A percentile compares a stretch with the other conserved stretches of the same genome.
Conservation (phyloP, 2,329 filamentous ascomycete species). For the Diatrype stigma region DNA sequence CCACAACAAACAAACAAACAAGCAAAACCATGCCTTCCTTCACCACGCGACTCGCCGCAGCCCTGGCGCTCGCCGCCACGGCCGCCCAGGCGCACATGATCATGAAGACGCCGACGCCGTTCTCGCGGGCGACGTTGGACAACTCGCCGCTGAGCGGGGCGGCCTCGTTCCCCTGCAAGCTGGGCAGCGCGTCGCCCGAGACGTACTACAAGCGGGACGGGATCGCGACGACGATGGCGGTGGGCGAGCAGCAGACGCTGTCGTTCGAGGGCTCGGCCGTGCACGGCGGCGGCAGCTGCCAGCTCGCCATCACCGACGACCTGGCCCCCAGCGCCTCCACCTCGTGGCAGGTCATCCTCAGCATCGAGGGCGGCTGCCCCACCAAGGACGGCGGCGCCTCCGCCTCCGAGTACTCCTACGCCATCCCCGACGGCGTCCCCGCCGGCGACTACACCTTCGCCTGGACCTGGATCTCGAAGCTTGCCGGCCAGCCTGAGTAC, state of each 20-base stretch:
- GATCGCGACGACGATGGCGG: slow-evolving; percentile 36
- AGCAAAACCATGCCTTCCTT: neutral
- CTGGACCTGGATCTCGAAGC: slow-evolving; percentile 72
- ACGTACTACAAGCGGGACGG: slow-evolving; percentile 34
- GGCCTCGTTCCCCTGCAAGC: slow-evolving; percentile 65
- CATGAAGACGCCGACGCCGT: slow-evolving; percentile 56
- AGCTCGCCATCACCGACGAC: slow-evolving; percentile 66
- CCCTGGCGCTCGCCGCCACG: slow-evolving; percentile 44
- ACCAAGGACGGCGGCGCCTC: slow-evolving; percentile 32
- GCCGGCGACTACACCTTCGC: slow-evolving; percentile 63
- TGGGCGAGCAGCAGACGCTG: slow-evolving; percentile 42
- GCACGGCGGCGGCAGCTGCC: slow-evolving; percentile 72
- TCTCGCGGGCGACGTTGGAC: slow-evolving; percentile 38
- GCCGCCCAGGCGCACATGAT: slow-evolving; percentile 58
- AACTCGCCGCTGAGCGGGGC: slow-evolving; percentile 52
- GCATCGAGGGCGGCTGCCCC: slow-evolving; percentile 66
- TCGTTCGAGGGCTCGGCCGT: slow-evolving; percentile 57
- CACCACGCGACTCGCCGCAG: slow-evolving; percentile 26
- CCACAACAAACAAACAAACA: too few species aligned
- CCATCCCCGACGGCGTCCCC: slow-evolving; percentile 55
- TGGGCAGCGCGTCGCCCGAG: slow-evolving; percentile 24
- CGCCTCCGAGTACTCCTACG: slow-evolving; percentile 50
- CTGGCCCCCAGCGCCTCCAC: slow-evolving; percentile 30
- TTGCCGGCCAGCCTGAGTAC: slow-evolving; percentile 67
- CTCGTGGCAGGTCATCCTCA: slow-evolving; percentile 68